Evolutionary conservation across 1,284 basidiomycete genomes (phyloP).

Genomic region (Coniferiporia sulphurascens): DNA sequence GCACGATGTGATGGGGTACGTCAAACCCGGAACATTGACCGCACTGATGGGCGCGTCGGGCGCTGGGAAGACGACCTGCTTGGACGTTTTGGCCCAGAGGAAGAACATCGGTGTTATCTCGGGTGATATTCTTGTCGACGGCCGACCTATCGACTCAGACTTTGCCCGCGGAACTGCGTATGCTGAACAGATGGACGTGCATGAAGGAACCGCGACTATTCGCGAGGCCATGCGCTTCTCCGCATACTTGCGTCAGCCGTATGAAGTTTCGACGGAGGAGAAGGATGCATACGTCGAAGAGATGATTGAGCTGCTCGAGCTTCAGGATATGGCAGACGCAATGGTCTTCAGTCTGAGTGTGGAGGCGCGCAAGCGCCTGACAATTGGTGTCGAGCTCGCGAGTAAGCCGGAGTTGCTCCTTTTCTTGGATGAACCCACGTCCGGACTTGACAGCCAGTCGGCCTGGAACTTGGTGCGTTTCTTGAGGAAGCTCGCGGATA

Average conservation of each 20-base stretch:
- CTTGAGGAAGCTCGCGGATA: conserved; percentile 77
- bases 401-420: conserved; percentile 80
- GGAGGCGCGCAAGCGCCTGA: conserved; percentile 82
- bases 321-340: conserved; percentile 60
- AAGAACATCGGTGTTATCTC: conserved; percentile 82
- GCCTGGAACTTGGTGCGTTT: conserved; percentile 85
- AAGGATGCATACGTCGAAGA: conserved; percentile 81
- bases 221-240: conserved; percentile 89
- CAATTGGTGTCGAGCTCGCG: conserved; percentile 86
- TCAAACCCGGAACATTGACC: conserved; percentile 81
- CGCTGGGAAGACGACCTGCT: conserved; percentile 76
- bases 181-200: conserved; percentile 85
- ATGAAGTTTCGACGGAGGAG: conserved; percentile 64
- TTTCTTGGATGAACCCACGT: conserved; percentile 38
- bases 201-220: conserved; percentile 82
- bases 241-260: conserved; percentile 85
- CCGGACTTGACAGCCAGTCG: conserved; percentile 76
- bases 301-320: conserved; percentile 66
- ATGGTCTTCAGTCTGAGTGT: conserved; percentile 60
- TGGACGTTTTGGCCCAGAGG: conserved; percentile 86
- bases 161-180: conserved; percentile 81
- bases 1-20: conserved; percentile 85
- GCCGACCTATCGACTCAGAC: conserved; percentile 65
- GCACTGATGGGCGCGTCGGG: conserved; percentile 81
- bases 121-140: conserved; percentile 78